Percentiles rank a stretch among this genome's conserved stretches.
Evolutionary conservation across 257 asterid species (phyloP).

Genomic region (Solanum rostratum): DNA sequence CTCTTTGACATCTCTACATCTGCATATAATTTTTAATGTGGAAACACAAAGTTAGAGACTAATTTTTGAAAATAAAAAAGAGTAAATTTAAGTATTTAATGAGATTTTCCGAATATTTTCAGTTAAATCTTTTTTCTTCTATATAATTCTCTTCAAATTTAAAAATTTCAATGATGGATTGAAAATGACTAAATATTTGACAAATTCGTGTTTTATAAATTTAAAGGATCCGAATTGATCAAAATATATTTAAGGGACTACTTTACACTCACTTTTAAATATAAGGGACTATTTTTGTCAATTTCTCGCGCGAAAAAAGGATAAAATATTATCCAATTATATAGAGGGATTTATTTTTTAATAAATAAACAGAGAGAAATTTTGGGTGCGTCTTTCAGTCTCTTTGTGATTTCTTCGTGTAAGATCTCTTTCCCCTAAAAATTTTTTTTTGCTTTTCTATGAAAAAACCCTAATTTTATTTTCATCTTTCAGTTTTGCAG

Average conservation of each 20-base stretch:
- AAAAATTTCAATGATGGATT: accelerated
- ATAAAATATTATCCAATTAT: not conserved
- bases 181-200: not conserved
- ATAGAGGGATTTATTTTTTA: not conserved
- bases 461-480: not conserved
- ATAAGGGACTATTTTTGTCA: not conserved
- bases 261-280: not conserved
- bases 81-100: too few species aligned
- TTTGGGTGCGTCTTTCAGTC: not conserved
- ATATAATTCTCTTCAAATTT: not conserved
- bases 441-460: not conserved
- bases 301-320: not conserved
- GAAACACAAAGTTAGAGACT: too few species aligned
- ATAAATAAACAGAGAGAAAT: not conserved
- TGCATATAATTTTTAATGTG: too few species aligned
- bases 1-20: too few species aligned
- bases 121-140: not conserved
- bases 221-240: not conserved
- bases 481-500: not conserved
- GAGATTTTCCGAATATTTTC: not conserved
- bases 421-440: not conserved
- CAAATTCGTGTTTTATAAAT: not conserved
- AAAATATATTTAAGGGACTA: not conserved
- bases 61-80: too few species aligned
- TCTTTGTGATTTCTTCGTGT: not conserved